Percentiles rank a stretch among this genome's conserved stretches.
phyloP scores from a whole-genome alignment of 257 asterid genomes.

The Solanum chaucha region DNA sequence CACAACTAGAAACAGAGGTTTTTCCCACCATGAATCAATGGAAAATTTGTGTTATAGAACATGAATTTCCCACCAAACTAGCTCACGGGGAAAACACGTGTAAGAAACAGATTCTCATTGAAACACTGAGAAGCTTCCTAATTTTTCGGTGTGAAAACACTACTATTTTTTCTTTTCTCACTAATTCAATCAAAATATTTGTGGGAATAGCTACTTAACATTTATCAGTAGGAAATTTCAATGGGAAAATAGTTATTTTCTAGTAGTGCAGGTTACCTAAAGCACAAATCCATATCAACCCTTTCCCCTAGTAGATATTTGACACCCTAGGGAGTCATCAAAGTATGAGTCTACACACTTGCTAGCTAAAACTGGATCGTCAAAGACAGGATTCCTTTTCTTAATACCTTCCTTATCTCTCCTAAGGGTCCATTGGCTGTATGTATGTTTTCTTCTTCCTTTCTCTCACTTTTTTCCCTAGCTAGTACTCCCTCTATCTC shows the following conservation, averaged over 20 bases:
- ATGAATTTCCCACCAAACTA: background rate
- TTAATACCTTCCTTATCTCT: background rate
- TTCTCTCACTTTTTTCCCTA: background rate
- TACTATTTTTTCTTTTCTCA: background rate
- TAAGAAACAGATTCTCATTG: background rate
- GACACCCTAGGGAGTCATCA: background rate
- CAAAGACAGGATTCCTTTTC: background rate
- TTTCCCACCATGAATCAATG: background rate
- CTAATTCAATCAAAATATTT: background rate
- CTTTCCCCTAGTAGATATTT: background rate
- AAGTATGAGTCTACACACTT: background rate
- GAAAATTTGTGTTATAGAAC: background rate
- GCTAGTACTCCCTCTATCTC: background rate
- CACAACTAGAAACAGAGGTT: background rate
- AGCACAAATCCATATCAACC: background rate
- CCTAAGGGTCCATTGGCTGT: background rate
- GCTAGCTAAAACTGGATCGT: background rate
- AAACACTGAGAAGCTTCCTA: background rate
- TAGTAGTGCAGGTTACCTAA: background rate
- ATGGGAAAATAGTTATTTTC: background rate
- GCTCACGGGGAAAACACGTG: background rate
- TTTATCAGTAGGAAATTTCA: background rate
- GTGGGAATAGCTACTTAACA: background rate
- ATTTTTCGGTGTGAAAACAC: background rate
- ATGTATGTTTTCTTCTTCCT: background rate